Conservation (phyloP, 2,329 filamentous ascomycete genomes). For the Lizonia empirigonia region DNA sequence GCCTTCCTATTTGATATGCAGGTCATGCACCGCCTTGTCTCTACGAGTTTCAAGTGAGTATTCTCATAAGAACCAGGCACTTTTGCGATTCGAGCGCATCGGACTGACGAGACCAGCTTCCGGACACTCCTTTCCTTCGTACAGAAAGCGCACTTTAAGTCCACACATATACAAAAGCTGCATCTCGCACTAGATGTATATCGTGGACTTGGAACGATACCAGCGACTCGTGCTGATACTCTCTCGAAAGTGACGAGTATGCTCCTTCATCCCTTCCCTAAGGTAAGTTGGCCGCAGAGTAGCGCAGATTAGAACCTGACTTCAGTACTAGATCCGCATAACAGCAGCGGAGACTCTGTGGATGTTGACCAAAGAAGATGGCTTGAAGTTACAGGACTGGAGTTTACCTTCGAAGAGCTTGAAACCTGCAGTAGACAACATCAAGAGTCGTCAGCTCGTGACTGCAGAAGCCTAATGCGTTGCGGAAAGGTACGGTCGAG, state of each 20-base stretch:
- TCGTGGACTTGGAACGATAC: slow-evolving; percentile 66
- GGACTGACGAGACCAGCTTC: slow-evolving; percentile 44
- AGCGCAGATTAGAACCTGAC: neutral
- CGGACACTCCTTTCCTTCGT: slow-evolving; percentile 70
- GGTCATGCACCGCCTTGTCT: slow-evolving; percentile 48
- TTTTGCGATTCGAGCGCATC: neutral
- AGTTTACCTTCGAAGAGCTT: slow-evolving; percentile 41
- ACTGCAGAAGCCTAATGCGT: neutral
- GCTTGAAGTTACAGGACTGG: slow-evolving; percentile 46
- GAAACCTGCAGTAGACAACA: slow-evolving; percentile 36
- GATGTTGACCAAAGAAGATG: slow-evolving; percentile 44
- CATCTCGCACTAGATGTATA: slow-evolving; percentile 82
- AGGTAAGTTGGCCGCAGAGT: slow-evolving; percentile 53
- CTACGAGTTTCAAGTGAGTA: slow-evolving; percentile 61
- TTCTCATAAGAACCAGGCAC: neutral
- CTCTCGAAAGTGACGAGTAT: slow-evolving; percentile 73
- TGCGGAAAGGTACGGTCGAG: neutral
- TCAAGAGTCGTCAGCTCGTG: slow-evolving; percentile 20
- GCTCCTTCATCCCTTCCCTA: slow-evolving; percentile 81
- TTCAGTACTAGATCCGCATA: slow-evolving; percentile 34
- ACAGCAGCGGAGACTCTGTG: slow-evolving; percentile 51
- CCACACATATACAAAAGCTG: slow-evolving; percentile 79
- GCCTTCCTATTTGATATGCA: slow-evolving; percentile 68
- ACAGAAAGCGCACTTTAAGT: slow-evolving; percentile 83
- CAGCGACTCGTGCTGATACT: slow-evolving; percentile 60